Evolutionary conservation across 164 flowering plant genomes (phyloP), one percentile per base, ranked within the genome.

Genomic region (Houttuynia cordata): DNA sequence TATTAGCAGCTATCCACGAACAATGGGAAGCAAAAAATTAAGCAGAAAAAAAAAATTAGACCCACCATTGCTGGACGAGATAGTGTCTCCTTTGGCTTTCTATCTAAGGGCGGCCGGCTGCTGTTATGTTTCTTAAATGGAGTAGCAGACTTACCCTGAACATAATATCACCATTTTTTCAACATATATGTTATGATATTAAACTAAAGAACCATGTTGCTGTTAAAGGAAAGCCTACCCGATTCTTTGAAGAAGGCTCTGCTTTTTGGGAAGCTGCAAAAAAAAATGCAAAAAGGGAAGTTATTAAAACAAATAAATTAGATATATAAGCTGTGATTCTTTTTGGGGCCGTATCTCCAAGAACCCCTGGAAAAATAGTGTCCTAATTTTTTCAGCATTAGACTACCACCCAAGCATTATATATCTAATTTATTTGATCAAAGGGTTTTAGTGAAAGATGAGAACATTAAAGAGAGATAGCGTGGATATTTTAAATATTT

Each of bases 91-190:
- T 74, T 86, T 12, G 60, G 24, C 15, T 61, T 65, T 65, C 71
- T 84, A 47, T 73, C 78, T 50, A 79, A 57, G 55, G 62, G 80
- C 65, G 58, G 76, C 41, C 66, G 64, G 60, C 56, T 61, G 54
- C 52, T 45, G 71, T 53, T 75, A 24, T 70, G 79, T 70, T 79
- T 83, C 75, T 70, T 86, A 24, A 75, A 61, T 57, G 71, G 57
- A 62, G 63, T 57, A 53, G 76, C 72, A 59, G 70, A 69, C 65
- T 72, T 79, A 53, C 67, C 59, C 88, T 85, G 72, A 65, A 69
- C 37, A 30, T 30, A 75, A 18, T 58, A 34, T 45, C 49, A 45
- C 14, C 49, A 45, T 2, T 8, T 17, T 45, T n/a, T n/a, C n/a
- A 42, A 42, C 49, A 42, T 42, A 1, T 30, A 6, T 30, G 37